A percentile compares a stretch with the other conserved stretches of the same genome.
Evolutionary conservation across 768 basidiomycete species (phyloP).

Genomic region (Hypsizygus marmoreus): DNA sequence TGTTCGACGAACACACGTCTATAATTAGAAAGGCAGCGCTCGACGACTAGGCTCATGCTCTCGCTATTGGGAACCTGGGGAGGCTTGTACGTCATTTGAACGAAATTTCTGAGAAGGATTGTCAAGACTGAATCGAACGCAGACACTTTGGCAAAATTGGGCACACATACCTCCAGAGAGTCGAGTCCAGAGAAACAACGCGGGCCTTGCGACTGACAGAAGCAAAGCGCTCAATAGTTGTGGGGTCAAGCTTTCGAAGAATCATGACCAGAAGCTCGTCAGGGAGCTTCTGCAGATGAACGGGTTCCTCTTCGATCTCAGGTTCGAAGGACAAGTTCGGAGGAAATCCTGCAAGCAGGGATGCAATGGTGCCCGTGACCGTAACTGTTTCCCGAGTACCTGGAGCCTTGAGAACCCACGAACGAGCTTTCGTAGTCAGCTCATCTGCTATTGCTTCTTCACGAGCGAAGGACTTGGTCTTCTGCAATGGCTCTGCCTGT

Average conservation of each 20-base stretch:
- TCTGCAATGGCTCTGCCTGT: constrained; percentile 20
- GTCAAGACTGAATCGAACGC: constrained; percentile 2
- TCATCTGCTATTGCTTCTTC: constrained; percentile 23
- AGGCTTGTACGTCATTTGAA: constrained; percentile 65
- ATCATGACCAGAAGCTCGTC: constrained; percentile 75
- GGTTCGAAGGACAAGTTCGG: constrained; percentile 58
- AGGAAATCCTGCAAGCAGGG: constrained; percentile 52
- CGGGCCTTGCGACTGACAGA: constrained; percentile 73
- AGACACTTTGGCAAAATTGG: not conserved
- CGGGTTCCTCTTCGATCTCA: constrained; percentile 62
- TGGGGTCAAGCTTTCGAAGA: constrained; percentile 64
- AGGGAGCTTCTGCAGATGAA: constrained; percentile 63
- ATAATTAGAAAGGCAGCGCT: constrained; percentile 62
- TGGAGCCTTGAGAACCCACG: constrained; percentile 25
- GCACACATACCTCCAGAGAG: constrained; percentile 70
- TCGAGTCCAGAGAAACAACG: constrained; percentile 65
- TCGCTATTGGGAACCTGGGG: constrained; percentile 69
- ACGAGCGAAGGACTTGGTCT: constrained; percentile 2
- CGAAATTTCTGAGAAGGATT: constrained; percentile 54
- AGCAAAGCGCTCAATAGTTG: constrained; percentile 78
- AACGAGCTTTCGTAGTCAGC: constrained; percentile 24
- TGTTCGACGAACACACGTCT: constrained; percentile 82
- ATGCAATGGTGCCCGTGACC: constrained; percentile 45
- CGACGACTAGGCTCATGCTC: constrained; percentile 48
- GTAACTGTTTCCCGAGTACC: constrained; percentile 15